Base-by-base conservation (phyloP, 2,329 filamentous ascomycete genomes). In the Mycosphaerella sp. region DNA sequence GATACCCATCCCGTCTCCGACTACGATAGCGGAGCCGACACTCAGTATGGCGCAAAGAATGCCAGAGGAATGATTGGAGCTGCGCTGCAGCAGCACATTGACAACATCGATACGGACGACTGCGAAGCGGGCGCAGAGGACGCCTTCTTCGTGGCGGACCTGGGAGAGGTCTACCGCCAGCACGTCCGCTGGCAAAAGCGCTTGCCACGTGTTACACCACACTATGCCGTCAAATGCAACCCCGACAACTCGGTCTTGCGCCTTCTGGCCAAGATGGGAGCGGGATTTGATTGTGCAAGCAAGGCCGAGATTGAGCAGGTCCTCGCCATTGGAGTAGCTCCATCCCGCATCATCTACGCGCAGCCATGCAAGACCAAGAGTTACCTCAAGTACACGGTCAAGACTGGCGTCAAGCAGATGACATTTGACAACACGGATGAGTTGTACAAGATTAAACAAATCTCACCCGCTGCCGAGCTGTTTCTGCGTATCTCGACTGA, bases 281-380 rank as follows among this genome's bases (percentile, higher is more conserved):
- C 89, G 61, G 93, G 93, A 67, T 98, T 98, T 72, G 93, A 98
- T 75, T 98, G 93, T 74, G 93, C 93, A 60, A 97, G 92, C 74
- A 97, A 97, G 81, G 80, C 85, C 62, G 93, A 98, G 76, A 96
- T 98, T 65, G 91, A 98, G 72, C 84, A 91, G 72, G 87, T 96
- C 58, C 79, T 97, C 51, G 79, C 80, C 67, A 81, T 91, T 71
- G 91, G 90, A 64, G 80, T 95, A 62, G 85, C 88, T 68, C 88
- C 93, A 10, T 82, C 84, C 62, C 90, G 92, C 72, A 95, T 98
- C 78, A 96, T 98, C 75, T 98, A 97, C 70, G 93, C 93, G 47
- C 93, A 98, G 76, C 93, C 93, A 53, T 97, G 93, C 87, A 98
- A 98, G 84, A 98, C 93, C 67, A 95, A 93, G 77, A 96, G 92